These are phyloP conservation scores for Trichomonas tenax DNA, from an alignment of 208 protist genomes.

Conservation along the genomic window DNA sequence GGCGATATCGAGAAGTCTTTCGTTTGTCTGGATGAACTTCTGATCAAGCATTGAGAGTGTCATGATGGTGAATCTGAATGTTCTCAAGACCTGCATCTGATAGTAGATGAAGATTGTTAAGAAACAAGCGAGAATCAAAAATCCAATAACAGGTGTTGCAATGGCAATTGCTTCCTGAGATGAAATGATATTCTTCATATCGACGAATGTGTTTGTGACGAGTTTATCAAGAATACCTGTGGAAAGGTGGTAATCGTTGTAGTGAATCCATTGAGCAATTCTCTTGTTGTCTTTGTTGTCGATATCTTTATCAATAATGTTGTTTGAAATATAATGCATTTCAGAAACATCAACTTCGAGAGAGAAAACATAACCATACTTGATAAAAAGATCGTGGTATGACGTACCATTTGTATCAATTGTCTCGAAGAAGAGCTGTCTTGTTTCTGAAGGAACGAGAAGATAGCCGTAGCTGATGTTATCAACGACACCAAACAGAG, in stretches of 20 bases:
- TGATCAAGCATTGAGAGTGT: neutral
- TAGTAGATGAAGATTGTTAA: neutral
- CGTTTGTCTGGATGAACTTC: neutral
- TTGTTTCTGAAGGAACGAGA: neutral
- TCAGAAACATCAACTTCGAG: neutral
- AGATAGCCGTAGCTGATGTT: neutral
- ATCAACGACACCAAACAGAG: neutral
- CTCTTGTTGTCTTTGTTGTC: neutral
- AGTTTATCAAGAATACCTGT: neutral
- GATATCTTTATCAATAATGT: neutral
- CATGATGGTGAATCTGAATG: neutral
- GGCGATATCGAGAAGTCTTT: neutral
- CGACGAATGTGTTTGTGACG: neutral
- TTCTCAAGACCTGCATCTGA: neutral
- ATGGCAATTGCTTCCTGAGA: neutral
- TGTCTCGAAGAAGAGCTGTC: neutral
- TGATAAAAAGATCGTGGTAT: neutral
- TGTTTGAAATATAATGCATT: neutral
- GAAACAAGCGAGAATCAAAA: neutral
- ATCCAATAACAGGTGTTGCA: neutral
- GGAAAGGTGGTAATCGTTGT: neutral
- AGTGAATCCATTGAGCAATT: neutral
- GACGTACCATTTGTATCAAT: neutral
- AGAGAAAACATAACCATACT: neutral
- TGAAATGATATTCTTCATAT: neutral